Base-by-base conservation (phyloP, 2,329 filamentous ascomycete species). In the Coniochaeta hoffmannii region DNA sequence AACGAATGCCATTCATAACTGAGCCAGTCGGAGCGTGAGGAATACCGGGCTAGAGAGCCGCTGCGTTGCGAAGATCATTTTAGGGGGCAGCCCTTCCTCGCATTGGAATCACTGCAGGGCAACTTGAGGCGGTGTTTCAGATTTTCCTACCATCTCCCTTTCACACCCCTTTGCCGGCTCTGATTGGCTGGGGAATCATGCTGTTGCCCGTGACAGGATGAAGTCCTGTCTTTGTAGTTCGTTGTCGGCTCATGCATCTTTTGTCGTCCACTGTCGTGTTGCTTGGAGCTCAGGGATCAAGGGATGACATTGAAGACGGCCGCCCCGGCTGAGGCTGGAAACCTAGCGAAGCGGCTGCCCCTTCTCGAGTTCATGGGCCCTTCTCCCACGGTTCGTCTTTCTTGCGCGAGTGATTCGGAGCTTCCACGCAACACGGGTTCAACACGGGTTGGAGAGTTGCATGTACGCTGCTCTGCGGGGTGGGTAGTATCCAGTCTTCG, bases 41-140 rank as follows among this genome's bases (percentile, higher is more conserved):
- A 2, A 46, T 46, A 46, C 41, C 41, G 41, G 41, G 41, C 41
- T 46, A 46, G 41, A 19, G 41, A n/a, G 22, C 41, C 41, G 41
- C 41, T 46, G 41, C 24, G 38, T 11, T 46, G 41, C n/a, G 41
- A 46, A 26, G 41, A 46, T 46, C 41, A 28, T n/a, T 46, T 28
- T 26, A 28, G 41, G 41, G 30, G 41, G 24, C 24, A 46, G 12
- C 41, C 41, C n/a, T n/a, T n/a, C n/a, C 19, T 46, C 22, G 41
- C 41, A 46, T 46, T 46, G 12, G 41, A 46, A 46, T 24, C 41
- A 46, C 41, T 28, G 53, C 41, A 54, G 53, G 57, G 59, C 52
- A 61, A 53, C 50, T 55, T 41, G 57, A 59, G 54, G 53, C 60
- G 57, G 54, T 57, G 61, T 63, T 63, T 63, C 60, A 63, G 60